Evolutionary conservation across 2,329 filamentous ascomycete species (phyloP), one percentile per base, ranked within the genome.

Genomic region (Colletotrichum sp.): DNA sequence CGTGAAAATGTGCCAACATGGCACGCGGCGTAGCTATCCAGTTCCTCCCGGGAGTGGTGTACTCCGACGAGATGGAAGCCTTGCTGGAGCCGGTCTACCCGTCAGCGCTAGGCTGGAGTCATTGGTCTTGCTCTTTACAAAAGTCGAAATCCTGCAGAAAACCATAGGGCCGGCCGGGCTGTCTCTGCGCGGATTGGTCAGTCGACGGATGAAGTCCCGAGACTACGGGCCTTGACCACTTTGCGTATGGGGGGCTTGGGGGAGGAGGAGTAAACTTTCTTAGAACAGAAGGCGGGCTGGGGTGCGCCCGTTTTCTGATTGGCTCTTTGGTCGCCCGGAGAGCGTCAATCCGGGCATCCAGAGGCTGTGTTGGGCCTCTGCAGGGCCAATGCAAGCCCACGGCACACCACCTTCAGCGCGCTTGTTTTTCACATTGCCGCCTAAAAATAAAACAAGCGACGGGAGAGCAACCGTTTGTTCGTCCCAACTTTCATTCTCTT

Each of bases 361-460:
- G 63, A 30, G 72, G 74, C 74, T 64, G 70, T 74, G 74, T 65
- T 55, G n/a, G 59, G 59, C 59, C 30, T 52, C n/a, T 39, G 32
- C 34, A 13, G 21, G 36, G 52, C 70, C 70, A 34, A n/a, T 52
- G 36, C 24, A 48, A 21, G 21, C 48, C 64, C 64, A 55, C 24
- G 16, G 63, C 39, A 66, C 36, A 55, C 26, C 59, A 32, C 59
- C 70, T 60, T 39, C 43, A 36, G 74, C 70, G 74, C 70, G 74
- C 70, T 76, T 76, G 59, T 74, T 32, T 59, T 24, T 43, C 18
- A 12, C 26, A 18, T 71, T 63, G 32, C 48, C 64, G 65, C 70
- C 70, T 76, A 74, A 74, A 76, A 76, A 76, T 76, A 76, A 72
- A 64, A 60, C 57, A 68, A 73, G 71, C 48, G 52, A 72, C 21